These are phyloP conservation scores for Alternaria longipes DNA, from an alignment of 2,329 filamentous ascomycete species.

Conservation along the genomic window DNA sequence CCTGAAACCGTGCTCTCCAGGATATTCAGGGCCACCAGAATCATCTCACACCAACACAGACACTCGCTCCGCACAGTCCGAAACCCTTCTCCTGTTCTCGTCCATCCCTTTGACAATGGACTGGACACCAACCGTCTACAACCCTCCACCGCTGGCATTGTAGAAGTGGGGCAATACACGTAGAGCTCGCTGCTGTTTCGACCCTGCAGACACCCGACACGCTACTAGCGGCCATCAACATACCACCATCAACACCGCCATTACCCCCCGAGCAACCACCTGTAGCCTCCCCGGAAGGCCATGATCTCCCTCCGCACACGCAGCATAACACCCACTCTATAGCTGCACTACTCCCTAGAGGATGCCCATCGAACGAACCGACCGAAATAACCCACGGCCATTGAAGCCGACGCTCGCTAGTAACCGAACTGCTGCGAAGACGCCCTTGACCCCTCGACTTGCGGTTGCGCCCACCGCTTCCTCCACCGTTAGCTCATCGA, in stretches of 20 bases:
- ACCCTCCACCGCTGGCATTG: slow-evolving; percentile 22
- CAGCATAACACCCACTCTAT: slow-evolving; percentile 24
- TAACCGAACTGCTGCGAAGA: slow-evolving; percentile 62
- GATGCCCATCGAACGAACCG: slow-evolving; percentile 52
- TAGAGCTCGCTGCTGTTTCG: slow-evolving; percentile 27
- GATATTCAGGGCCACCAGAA: slow-evolving; percentile 27
- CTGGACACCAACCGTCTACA: slow-evolving; percentile 12
- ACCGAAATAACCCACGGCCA: slow-evolving; percentile 64
- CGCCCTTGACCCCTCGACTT: slow-evolving; percentile 68
- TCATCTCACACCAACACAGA: slow-evolving; percentile 30
- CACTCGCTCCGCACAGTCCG: slow-evolving; percentile 13
- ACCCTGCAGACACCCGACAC: slow-evolving; percentile 19
- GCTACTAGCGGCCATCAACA: slow-evolving; percentile 31
- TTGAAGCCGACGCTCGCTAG: slow-evolving; percentile 75
- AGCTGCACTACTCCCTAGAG: slow-evolving; percentile 31
- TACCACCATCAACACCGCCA: slow-evolving; percentile 31
- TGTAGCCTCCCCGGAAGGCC: slow-evolving; percentile 38
- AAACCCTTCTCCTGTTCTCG: slow-evolving; percentile 23
- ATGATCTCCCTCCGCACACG: slow-evolving; percentile 37
- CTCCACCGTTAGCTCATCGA: slow-evolving; percentile 41
- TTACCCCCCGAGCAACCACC: slow-evolving; percentile 37
- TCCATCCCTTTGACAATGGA: slow-evolving; percentile 31
- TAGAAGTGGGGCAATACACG: slow-evolving; percentile 22
- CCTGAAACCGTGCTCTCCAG: slow-evolving; percentile 13
- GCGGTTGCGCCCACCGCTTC: slow-evolving; percentile 51